Evolutionary conservation across 495 filamentous ascomycete genomes (phyloP), one percentile per base, ranked within the genome.

Genomic region (Cairneyella variabilis): DNA sequence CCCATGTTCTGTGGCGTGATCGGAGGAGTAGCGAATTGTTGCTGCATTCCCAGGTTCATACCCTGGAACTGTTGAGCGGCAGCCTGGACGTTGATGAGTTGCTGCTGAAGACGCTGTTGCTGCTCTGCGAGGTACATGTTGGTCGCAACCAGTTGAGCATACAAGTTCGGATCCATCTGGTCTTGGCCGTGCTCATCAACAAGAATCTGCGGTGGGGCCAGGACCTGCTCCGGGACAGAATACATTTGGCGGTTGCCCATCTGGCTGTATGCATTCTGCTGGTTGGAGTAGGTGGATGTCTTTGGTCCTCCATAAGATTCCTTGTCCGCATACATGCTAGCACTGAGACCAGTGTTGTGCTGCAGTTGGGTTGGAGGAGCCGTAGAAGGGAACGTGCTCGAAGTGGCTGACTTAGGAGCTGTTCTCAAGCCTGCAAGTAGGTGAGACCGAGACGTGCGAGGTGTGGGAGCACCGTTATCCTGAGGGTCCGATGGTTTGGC

Each of bases 361-460:
- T 62, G 56, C 3, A 62, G 51, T 25, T 61, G 74, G 36, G 80
- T 71, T 62, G 68, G 77, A 53, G 75, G 79, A 58, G 82, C 87
- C 36, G 83, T 80, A 21, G 81, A 82, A 55, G 87, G 83, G 57
- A 87, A 83, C 26, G 75, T 83, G 25, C 71, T 61, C n/a, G 69
- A 76, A 10, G 76, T 77, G 21, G 88, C 86, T 37, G 91, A 90
- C 70, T 91, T 95, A 23, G 93, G 95, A 30, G 89, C 89, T 58
- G 93, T 99, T 61, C 93, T 83, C 48, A 99, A 77, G 37, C 92
- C 91, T 44, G 92, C 93, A 66, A 99, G 81, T 60, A 99, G 78
- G 65, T 97, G 92, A 57, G 89, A 92, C 54, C 93, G 90, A 69
- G 90, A 96, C 45, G 91, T 97, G 63, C 92, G 83, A 20, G 93